Conservation (phyloP, 176 grass and related monocot species). For the Lolium multiflorum region DNA sequence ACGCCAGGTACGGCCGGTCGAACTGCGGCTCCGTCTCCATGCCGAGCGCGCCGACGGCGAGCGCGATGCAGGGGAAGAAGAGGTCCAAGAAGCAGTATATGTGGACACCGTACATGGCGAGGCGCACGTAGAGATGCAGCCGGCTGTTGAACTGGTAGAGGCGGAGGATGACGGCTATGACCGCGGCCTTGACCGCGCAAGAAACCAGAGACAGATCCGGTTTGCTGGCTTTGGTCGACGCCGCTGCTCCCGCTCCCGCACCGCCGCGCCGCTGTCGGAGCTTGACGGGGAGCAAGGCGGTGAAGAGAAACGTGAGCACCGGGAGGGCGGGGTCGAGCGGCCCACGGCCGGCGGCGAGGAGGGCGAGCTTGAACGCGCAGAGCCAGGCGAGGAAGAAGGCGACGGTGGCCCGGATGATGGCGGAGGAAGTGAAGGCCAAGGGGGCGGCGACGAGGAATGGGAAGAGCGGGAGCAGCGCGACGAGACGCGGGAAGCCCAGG, state of each 20-base stretch:
- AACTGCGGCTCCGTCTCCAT: conserved; percentile 28
- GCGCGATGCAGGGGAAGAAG: conserved; percentile 35
- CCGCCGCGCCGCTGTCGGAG: neutral
- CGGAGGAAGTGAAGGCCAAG: conserved; percentile 40
- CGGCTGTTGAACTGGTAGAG: conserved; percentile 1
- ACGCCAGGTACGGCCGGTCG: conserved; percentile 48
- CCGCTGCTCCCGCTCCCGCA: neutral
- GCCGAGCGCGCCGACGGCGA: conserved; percentile 15
- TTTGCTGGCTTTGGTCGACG: neutral
- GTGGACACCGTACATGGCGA: conserved; percentile 39
- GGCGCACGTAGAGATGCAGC: conserved; percentile 33
- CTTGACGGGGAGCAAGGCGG: conserved; percentile 41
- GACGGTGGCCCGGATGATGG: conserved; percentile 17
- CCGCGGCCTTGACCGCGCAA: conserved; percentile 19
- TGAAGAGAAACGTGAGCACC: conserved; percentile 15
- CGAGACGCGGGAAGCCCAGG: conserved; percentile 14
- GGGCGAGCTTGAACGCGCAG: conserved; percentile 55
- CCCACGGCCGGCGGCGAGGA: conserved; percentile 42
- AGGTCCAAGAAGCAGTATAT: conserved; percentile 54
- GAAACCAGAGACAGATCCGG: neutral
- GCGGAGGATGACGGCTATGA: neutral
- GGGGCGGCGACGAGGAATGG: conserved; percentile 42
- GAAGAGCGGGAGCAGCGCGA: conserved; percentile 40
- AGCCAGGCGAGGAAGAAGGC: conserved; percentile 68
- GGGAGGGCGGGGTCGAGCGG: conserved; percentile 46